Evolutionary conservation across 2,329 filamentous ascomycete genomes (phyloP).

Genomic region (Colletotrichum sp.): DNA sequence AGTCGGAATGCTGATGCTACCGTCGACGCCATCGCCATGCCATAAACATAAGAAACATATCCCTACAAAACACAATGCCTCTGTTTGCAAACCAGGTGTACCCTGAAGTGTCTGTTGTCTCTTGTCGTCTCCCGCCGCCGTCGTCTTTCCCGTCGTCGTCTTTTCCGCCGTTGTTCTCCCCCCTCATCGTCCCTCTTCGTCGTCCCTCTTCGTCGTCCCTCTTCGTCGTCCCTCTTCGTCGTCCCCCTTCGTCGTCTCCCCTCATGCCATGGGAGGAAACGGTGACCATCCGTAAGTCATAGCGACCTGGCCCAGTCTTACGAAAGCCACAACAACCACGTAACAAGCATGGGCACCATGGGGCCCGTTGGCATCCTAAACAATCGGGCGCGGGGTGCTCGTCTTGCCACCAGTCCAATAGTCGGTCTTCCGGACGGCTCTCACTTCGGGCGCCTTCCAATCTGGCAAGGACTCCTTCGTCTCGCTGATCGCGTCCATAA

Average conservation of each 20-base stretch:
- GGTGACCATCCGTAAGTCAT: neutral
- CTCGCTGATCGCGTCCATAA: neutral
- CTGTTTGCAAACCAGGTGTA: neutral
- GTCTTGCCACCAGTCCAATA: neutral
- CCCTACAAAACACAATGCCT: neutral
- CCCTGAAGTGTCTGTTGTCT: neutral
- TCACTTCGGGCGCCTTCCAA: neutral
- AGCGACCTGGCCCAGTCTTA: neutral
- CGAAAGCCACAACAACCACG: neutral
- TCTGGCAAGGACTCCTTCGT: neutral
- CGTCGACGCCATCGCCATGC: neutral
- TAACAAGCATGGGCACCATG: neutral
- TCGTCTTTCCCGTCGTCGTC: too few relatives aligned
- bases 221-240: neutral
- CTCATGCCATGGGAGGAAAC: neutral
- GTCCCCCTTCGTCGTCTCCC: neutral
- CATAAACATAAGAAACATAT: neutral
- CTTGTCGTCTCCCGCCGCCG: neutral
- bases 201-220: neutral
- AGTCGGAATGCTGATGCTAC: neutral
- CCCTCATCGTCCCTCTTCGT: neutral
- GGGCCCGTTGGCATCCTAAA: neutral
- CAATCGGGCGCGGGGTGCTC: neutral
- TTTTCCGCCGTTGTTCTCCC: too few relatives aligned
- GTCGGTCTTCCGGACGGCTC: slow-evolving; percentile 2